Conservation (phyloP, 495 filamentous ascomycete species). For the Hyaloscypha variabilis region DNA sequence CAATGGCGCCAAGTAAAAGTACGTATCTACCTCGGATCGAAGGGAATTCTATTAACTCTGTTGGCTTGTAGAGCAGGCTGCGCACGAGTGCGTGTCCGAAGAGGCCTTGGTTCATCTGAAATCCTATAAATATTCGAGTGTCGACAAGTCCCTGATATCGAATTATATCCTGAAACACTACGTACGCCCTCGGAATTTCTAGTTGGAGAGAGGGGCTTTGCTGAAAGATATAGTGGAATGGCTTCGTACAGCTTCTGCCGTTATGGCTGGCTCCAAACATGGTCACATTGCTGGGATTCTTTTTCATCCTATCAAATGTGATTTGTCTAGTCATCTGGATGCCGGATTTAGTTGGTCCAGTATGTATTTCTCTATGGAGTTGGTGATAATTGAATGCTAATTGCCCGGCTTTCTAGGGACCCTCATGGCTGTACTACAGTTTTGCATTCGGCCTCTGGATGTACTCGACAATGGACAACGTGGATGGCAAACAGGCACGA, state of each 20-base stretch:
- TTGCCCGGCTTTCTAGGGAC: constrained; percentile 55
- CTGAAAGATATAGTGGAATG: constrained; percentile 80
- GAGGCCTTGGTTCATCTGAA: constrained; percentile 79
- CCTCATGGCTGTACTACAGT: constrained; percentile 91
- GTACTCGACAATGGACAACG: constrained; percentile 98
- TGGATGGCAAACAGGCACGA: constrained; percentile 96
- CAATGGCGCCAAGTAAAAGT: constrained; percentile 48
- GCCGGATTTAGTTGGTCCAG: constrained; percentile 90
- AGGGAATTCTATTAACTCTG: constrained; percentile 6
- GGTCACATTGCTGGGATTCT: constrained; percentile 94
- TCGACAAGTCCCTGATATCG: constrained; percentile 96
- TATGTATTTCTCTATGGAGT: constrained; percentile 44
- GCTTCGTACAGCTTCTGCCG: constrained; percentile 87
- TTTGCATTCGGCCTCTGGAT: constrained; percentile 94
- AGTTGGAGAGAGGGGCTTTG: not conserved
- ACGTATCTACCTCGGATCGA: constrained; percentile 29
- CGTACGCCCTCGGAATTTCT: constrained; percentile 54
- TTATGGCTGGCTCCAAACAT: constrained; percentile 97
- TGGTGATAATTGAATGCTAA: constrained; percentile 6
- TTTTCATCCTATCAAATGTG: constrained; percentile 89
- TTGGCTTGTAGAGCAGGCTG: constrained; percentile 45
- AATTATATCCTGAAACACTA: constrained; percentile 93
- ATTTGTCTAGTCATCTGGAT: constrained; percentile 77
- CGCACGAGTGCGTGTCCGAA: constrained; percentile 59
- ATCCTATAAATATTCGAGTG: constrained; percentile 93